phyloP scores from a whole-genome alignment of 495 filamentous ascomycete genomes.

The Aspergillus funiculosus region DNA sequence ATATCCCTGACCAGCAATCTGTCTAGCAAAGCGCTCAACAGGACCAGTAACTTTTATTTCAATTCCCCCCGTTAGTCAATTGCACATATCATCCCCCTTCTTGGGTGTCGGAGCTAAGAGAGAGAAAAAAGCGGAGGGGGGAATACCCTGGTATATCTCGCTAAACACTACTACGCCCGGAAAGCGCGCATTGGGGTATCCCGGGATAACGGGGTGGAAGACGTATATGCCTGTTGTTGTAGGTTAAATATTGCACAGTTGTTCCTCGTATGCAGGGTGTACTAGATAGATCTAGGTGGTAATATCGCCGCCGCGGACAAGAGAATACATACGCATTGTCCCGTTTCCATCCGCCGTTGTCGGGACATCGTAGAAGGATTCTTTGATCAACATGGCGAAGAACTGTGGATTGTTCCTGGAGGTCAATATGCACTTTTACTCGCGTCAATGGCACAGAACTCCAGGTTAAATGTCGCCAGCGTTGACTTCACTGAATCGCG shows the following conservation, averaged over 20 bases:
- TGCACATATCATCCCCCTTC: neutral
- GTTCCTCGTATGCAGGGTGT: no score
- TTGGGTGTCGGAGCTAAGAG: neutral
- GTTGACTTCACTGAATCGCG: no score
- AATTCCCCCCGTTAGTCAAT: neutral
- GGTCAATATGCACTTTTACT: no score
- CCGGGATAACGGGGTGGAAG: conserved; percentile 78
- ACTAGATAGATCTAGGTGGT: no score
- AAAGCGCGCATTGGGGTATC: conserved; percentile 83
- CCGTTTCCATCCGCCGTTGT: conserved; percentile 58
- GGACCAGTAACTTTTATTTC: conserved; percentile 97
- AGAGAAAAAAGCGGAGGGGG: neutral
- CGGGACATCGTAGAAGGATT: conserved; percentile 60
- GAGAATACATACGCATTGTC: conserved; percentile 50
- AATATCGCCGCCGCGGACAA: no score
- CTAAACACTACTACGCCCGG: conserved; percentile 88
- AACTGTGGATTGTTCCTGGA: no score
- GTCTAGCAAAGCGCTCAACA: conserved; percentile 82
- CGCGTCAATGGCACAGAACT: no score
- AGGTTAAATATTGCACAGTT: neutral
- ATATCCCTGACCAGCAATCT: conserved; percentile 90
- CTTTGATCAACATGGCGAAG: conserved; percentile 59
- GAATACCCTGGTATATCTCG: conserved; percentile 90
- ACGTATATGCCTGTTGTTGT: conserved; percentile 66
- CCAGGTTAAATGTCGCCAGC: no score